These are phyloP conservation scores for Apophysomyces ossiformis DNA, from an alignment of 371 early-diverging fungal genomes.

Conservation along the genomic window DNA sequence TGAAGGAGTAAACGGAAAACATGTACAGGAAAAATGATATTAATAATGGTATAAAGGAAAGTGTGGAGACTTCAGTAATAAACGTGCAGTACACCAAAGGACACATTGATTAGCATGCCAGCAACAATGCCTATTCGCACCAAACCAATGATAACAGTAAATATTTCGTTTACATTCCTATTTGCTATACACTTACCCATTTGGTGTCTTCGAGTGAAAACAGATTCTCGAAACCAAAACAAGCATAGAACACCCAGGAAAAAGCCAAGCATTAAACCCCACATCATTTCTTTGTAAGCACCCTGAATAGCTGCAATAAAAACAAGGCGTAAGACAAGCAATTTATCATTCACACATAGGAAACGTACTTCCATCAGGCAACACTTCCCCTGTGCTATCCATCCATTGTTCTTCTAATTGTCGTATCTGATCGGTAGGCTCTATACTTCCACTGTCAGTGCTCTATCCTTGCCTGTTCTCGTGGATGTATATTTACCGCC, in stretches of 20 bases:
- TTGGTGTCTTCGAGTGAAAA: conserved; percentile 67
- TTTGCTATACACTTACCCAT: conserved; percentile 47
- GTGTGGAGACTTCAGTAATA: conserved; percentile 33
- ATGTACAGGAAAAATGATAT: conserved; percentile 2
- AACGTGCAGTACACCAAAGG: conserved; percentile 57
- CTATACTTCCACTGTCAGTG: conserved; percentile 8
- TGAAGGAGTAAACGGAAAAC: too few species aligned
- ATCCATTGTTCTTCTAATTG: conserved; percentile 68
- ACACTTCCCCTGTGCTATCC: conserved; percentile 48
- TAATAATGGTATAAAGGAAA: conserved; percentile 6
- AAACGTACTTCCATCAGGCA: conserved; percentile 50
- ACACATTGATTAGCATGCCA: conserved; percentile 62
- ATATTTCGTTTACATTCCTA: not conserved
- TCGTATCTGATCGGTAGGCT: conserved; percentile 39
- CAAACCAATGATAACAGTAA: not conserved
- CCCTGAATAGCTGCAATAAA: conserved; percentile 41
- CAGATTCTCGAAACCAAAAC: conserved; percentile 69
- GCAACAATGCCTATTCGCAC: conserved; percentile 53
- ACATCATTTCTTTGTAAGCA: conserved; percentile 62
- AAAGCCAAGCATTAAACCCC: conserved; percentile 65
- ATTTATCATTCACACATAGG: not conserved
- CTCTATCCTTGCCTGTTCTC: not conserved
- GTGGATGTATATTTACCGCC: conserved; percentile 12
- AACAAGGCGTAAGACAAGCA: not conserved
- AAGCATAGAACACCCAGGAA: conserved; percentile 64